Base-by-base conservation (phyloP, 345 rosid species). In the Litchi chinensis region DNA sequence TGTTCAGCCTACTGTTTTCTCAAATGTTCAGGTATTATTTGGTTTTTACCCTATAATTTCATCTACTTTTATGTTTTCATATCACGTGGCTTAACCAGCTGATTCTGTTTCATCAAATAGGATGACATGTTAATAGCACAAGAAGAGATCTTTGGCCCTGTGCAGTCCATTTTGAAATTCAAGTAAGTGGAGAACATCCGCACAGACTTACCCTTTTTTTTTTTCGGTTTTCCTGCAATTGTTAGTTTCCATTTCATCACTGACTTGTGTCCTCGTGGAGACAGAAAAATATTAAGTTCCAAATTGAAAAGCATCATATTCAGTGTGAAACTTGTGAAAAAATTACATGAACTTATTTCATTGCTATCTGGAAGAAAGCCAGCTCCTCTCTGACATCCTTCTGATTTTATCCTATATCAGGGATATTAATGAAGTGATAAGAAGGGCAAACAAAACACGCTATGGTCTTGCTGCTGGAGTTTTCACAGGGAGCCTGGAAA, bases 61-160 rank as follows among this genome's bases (percentile, higher is more conserved):
- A 41, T 21, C 5, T 8, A 8, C 15, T 13, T 7, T 21, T 77
- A 21, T 62, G 41, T 62, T 4, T 59, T 6, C 60, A 62, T 21
- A 54, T 40, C 5, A 18, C 52, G 13, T 0, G 41, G 52, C 43
- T 24, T 65, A 54, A 65, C 44, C 39, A 39, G 21, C 32, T 28
- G 8, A 22, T 56, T 11, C 21, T 26, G 1, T 22, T 68, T 22
- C 40, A 10, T 76, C 19, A 65, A 74, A 68, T 77, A 95, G 99
- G 98, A 96, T 39, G 89, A 94, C 70, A 96, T 96, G 98, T 81
- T 90, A 82, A 96, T 96, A 21, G 99, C 99, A 10, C 84, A 84
- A 76, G 99, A 95, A 16, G 99, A 95, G 91, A 95, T 95, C 74
- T 95, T 95, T 18, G 99, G 99, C 52, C 99, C 99, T 4, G 99